phyloP scores from a whole-genome alignment of 73 alveolate species.

The Tetrahymena thermophila region DNA sequence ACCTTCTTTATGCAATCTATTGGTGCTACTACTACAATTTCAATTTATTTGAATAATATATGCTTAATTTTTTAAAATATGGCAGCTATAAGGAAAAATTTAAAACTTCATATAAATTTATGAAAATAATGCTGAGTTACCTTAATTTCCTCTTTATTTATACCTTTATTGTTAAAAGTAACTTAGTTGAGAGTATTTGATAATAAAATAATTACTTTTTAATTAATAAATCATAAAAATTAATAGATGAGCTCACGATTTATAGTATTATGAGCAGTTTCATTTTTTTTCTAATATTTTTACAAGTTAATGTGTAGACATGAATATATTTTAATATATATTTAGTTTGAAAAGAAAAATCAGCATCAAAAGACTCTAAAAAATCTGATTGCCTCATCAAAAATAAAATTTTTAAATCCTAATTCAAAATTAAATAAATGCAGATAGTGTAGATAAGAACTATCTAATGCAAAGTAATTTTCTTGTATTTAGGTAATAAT shows the following conservation, averaged over 20 bases:
- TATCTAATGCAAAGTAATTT: neutral
- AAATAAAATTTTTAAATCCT: neutral
- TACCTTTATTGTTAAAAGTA: too few species aligned
- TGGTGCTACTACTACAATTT: neutral
- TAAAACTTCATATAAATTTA: too few species aligned
- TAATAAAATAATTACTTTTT: neutral
- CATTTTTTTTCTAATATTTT: neutral
- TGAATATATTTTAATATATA: neutral
- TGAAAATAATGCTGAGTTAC: neutral
- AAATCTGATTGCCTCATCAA: neutral
- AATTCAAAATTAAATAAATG: neutral
- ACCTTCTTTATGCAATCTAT: too few species aligned
- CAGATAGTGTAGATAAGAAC: neutral
- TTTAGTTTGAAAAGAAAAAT: neutral
- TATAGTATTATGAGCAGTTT: neutral
- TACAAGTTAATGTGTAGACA: neutral
- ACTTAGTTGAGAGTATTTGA: too few species aligned
- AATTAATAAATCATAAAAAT: too few species aligned
- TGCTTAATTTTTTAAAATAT: too few species aligned
- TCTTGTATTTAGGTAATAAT: neutral
- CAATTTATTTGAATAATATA: neutral
- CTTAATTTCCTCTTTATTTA: neutral
- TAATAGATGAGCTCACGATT: neutral
- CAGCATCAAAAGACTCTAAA: neutral
- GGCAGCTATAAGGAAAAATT: too few species aligned